Conservation (phyloP, 2,329 filamentous ascomycete species). For the Fusarium xylarioides region DNA sequence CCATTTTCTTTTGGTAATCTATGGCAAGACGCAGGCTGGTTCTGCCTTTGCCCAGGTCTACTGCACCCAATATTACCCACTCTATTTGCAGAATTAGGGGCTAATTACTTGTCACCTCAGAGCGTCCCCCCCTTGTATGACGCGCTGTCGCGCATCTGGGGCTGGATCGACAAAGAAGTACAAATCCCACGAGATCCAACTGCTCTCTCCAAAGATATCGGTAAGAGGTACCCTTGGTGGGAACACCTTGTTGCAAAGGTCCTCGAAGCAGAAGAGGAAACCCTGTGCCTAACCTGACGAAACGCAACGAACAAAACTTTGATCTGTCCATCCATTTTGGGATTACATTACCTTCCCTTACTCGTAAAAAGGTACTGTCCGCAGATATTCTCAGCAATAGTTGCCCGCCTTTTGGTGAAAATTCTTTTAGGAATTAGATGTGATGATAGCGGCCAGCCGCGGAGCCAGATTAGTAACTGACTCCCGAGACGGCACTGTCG, state of each 20-base stretch:
- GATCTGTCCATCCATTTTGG: slow-evolving; percentile 25
- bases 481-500: slow-evolving; percentile 51
- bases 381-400: slow-evolving; percentile 37
- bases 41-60: slow-evolving; percentile 28
- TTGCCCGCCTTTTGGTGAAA: slow-evolving; percentile 42
- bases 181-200: slow-evolving; percentile 17
- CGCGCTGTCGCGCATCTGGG: slow-evolving; percentile 47
- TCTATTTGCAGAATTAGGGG: slow-evolving; percentile 32
- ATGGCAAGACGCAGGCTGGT: slow-evolving; percentile 34
- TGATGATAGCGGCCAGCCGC: slow-evolving; percentile 11
- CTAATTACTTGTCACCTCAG: slow-evolving; percentile 39
- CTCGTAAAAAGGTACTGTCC: slow-evolving; percentile 11
- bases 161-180: slow-evolving; percentile 47
- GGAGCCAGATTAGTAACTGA: slow-evolving; percentile 29
- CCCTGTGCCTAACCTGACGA: slow-evolving; percentile 51
- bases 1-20: slow-evolving; percentile 11
- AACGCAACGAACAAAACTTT: background rate
- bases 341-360: slow-evolving; percentile 4
- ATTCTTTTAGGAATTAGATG: slow-evolving; percentile 24
- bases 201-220: slow-evolving; percentile 37
- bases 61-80: slow-evolving; percentile 11
- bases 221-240: slow-evolving; percentile 51
- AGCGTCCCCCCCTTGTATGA: slow-evolving; percentile 52
- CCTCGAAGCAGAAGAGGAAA: slow-evolving; percentile 46
- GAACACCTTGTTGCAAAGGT: slow-evolving; percentile 50